Percentiles rank a stretch among this genome's conserved stretches.
Evolutionary conservation across 352 stramenopile species (phyloP).

Genomic region (Blastocystis sp.): DNA sequence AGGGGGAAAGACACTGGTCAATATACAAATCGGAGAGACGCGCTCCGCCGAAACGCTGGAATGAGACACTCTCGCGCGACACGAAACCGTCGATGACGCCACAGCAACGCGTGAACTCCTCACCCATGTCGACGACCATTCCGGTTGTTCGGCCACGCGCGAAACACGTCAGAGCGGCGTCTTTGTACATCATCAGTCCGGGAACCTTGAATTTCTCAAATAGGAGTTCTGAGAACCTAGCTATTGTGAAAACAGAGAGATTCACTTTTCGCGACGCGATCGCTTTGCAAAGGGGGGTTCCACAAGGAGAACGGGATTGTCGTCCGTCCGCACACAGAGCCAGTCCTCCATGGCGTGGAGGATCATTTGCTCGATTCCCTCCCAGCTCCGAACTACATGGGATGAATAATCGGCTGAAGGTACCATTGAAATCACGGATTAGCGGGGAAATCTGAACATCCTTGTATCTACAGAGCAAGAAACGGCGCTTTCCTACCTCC

Average conservation of each 20-base stretch:
- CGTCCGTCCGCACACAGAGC: constrained; percentile 67
- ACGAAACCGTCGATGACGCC: constrained; percentile 74
- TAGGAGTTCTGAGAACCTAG: constrained; percentile 76
- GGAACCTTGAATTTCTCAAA: constrained; percentile 76
- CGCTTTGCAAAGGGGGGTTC: constrained; percentile 66
- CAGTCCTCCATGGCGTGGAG: constrained; percentile 66
- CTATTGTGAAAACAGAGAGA: constrained; percentile 59
- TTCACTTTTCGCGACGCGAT: constrained; percentile 60
- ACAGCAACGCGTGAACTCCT: constrained; percentile 70
- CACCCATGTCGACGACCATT: constrained; percentile 73
- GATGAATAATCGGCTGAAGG: background rate
- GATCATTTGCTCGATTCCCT: constrained; percentile 74
- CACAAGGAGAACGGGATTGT: constrained; percentile 70
- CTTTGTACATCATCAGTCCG: constrained; percentile 76
- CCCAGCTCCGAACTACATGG: constrained; percentile 62
- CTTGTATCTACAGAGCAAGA: constrained; percentile 7
- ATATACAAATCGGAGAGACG: background rate
- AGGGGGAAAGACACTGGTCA: background rate
- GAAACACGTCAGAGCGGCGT: constrained; percentile 74
- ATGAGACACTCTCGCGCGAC: constrained; percentile 61
- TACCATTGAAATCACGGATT: constrained; percentile 19
- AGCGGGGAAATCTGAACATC: constrained; percentile 15
- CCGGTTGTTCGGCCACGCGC: constrained; percentile 71
- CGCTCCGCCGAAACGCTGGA: constrained; percentile 4
- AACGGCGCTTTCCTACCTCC: background rate